Percentiles rank a stretch among this genome's conserved stretches.
phyloP scores from a whole-genome alignment of 2,329 filamentous ascomycete genomes.

The Waltergamsia citrina region DNA sequence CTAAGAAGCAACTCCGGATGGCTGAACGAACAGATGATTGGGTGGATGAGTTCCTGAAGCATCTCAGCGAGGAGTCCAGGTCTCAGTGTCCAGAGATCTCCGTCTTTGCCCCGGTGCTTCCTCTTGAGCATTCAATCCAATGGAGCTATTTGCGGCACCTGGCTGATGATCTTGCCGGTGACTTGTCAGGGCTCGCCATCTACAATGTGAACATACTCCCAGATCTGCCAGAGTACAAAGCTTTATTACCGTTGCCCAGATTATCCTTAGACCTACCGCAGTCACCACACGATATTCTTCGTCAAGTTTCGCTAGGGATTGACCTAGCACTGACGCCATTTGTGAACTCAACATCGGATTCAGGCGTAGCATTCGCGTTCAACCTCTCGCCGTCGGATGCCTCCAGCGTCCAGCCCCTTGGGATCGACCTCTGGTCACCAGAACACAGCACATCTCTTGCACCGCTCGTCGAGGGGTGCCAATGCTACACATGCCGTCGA shows the following conservation, averaged over 20 bases:
- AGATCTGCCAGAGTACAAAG: constrained; percentile 46
- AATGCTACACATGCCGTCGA: constrained; percentile 72
- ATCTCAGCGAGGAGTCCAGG: constrained; percentile 13
- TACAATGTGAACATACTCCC: constrained; percentile 65
- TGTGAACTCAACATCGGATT: constrained; percentile 64
- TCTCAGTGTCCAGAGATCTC: constrained; percentile 20
- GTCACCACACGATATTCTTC: constrained; percentile 68
- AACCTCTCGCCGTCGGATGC: constrained; percentile 47
- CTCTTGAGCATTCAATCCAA: constrained; percentile 66
- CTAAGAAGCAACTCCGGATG: constrained; percentile 75
- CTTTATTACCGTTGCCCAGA: constrained; percentile 56
- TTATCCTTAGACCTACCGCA: constrained; percentile 62
- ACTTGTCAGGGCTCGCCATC: constrained; percentile 62
- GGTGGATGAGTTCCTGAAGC: constrained; percentile 57
- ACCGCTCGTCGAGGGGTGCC: constrained; percentile 55
- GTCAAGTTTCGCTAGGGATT: constrained; percentile 65
- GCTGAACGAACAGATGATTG: constrained; percentile 77
- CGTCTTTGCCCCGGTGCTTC: constrained; percentile 61
- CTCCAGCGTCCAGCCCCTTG: constrained; percentile 40
- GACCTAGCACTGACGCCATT: constrained; percentile 77
- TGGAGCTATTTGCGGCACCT: constrained; percentile 71
- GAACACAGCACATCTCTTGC: constrained; percentile 50
- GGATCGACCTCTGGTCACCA: constrained; percentile 67
- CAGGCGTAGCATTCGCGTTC: constrained; percentile 77
- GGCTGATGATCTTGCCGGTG: constrained; percentile 47